A percentile compares a stretch with the other conserved stretches of the same genome.
Evolutionary conservation across 306 rosid species (phyloP).

Genomic region (Acmispon strigosus): DNA sequence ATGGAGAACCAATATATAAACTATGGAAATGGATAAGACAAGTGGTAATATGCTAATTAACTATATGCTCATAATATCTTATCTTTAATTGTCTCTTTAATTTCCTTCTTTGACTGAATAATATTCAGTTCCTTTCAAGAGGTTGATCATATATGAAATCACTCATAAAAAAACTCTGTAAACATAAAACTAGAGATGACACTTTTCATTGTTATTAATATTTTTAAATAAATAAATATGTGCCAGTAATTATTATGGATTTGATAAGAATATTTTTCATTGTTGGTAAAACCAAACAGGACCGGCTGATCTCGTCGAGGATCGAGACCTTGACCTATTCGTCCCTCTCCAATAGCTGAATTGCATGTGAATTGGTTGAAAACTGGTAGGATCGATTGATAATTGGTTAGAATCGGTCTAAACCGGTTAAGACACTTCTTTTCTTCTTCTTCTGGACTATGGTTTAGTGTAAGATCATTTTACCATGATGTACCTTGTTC

Average conservation of each 20-base stretch:
- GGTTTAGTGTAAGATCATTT: too few relatives aligned
- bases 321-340: too few relatives aligned
- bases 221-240: not conserved
- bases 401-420: too few relatives aligned
- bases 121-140: slow-evolving; percentile 9
- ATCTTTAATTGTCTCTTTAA: not conserved
- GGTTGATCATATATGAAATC: not conserved
- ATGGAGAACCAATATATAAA: not conserved
- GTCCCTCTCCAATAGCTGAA: too few relatives aligned
- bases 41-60: not conserved
- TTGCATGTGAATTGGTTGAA: too few relatives aligned
- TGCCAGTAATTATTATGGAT: not conserved
- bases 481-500: too few relatives aligned
- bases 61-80: not conserved
- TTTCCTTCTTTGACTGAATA: slow-evolving; percentile 20
- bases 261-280: too few relatives aligned
- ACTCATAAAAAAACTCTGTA: not conserved
- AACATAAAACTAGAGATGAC: not conserved
- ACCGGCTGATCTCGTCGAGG: too few relatives aligned
- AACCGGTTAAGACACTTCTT: too few relatives aligned
- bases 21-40: slow-evolving; percentile 21
- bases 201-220: not conserved
- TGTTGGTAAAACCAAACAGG: too few relatives aligned
- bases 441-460: too few relatives aligned
- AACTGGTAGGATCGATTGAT: too few relatives aligned